Percentiles rank a stretch among this genome's conserved stretches.
These are phyloP conservation scores for Amanita pallidorosea DNA, from an alignment of 768 basidiomycete species.

Conservation along the genomic window DNA sequence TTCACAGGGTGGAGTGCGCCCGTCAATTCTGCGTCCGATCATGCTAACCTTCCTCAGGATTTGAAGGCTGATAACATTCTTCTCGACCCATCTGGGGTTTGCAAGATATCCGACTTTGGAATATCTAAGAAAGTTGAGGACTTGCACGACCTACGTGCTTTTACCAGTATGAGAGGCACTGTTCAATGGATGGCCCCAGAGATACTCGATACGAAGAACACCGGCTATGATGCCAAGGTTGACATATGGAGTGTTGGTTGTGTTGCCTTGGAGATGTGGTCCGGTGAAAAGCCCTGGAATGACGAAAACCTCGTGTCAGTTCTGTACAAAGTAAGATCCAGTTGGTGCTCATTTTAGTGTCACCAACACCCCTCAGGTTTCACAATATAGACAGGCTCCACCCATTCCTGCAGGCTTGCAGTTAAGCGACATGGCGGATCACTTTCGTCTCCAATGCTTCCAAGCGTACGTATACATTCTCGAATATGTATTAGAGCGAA, in stretches of 20 bases:
- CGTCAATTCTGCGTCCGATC: neutral
- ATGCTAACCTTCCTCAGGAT: conserved; percentile 37
- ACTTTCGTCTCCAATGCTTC: conserved; percentile 74
- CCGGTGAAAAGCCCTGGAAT: conserved; percentile 81
- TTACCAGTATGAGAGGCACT: conserved; percentile 80
- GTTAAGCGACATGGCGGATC: conserved; percentile 49
- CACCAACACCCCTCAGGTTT: conserved; percentile 34
- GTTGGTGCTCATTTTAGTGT: neutral
- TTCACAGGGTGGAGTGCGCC: conserved; percentile 56
- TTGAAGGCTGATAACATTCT: conserved; percentile 93
- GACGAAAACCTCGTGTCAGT: conserved; percentile 65
- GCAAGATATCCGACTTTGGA: conserved; percentile 96
- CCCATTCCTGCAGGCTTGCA: conserved; percentile 63
- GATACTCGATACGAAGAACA: conserved; percentile 54
- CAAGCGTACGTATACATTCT: conserved; percentile 38
- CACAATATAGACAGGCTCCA: conserved; percentile 54
- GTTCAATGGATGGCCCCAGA: conserved; percentile 97
- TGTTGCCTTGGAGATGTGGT: conserved; percentile 93
- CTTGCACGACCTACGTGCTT: conserved; percentile 44
- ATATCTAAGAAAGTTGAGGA: conserved; percentile 87
- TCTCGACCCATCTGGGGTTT: conserved; percentile 72
- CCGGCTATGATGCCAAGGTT: conserved; percentile 86
- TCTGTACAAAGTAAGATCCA: conserved; percentile 59
- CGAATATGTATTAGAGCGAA: neutral
- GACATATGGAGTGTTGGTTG: conserved; percentile 97